Evolutionary conservation across 2,329 filamentous ascomycete species (phyloP), one percentile per base, ranked within the genome.

Genomic region (Paraphoma chrysanthemicola): DNA sequence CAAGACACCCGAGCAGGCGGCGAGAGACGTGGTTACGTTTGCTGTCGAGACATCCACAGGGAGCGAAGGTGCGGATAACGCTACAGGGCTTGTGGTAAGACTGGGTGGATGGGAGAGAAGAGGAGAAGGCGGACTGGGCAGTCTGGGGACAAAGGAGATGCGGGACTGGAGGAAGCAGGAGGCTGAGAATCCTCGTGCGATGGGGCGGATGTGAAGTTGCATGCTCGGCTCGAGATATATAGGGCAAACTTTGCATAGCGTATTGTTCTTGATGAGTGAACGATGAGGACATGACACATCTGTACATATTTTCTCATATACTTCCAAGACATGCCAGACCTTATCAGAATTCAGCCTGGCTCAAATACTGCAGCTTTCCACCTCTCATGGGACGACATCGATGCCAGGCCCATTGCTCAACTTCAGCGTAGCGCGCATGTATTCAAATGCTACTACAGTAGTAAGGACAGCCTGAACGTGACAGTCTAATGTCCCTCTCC

Each of bases 131-230:
- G 95, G 95, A 0, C 76, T 94, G 57, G 94, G 94, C 2, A 95
- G 92, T 70, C 76, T 98, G 74, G 92, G 93, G 2, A 98, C 94
- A 4, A 96, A 93, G 80, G 94, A 98, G 82, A 87, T 93, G 73
- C 86, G 95, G 58, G 92, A 96, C 66, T 93, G 89, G 78, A 87
- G 93, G 75, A 88, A 86, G 71, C 83, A 87, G 48, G 93, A 97
- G 76, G 93, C 94, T 5, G 81, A 86, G 62, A 90, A 97, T 81
- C 93, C 93, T 44, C 86, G 93, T 70, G 84, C 89, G 62, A 86
- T 87, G 59, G 84, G 89, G 63, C 86, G 88, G 58, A 87, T 87
- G 76, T 70, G 44, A 57, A 10, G 9, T 36, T 36, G 3, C 33
- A 10, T 36, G 14, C 6, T 36, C 9, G 33, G 33, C 33, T 14